Evolutionary conservation across 768 basidiomycete species (phyloP).

Genomic region (Boletus barrowsii): DNA sequence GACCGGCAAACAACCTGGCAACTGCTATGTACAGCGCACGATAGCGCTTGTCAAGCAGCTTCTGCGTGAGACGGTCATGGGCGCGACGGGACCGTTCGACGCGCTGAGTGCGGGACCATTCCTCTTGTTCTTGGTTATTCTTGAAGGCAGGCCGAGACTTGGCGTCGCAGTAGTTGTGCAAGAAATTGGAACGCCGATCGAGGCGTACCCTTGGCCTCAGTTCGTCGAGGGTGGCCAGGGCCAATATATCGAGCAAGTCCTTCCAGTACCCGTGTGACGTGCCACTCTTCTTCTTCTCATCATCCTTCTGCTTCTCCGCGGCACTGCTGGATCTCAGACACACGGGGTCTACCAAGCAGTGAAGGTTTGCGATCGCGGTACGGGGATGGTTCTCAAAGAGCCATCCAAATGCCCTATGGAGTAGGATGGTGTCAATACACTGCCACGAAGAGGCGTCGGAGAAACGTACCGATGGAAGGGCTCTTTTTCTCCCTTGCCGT

Average conservation of each 20-base stretch:
- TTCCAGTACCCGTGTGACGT: conserved; percentile 69
- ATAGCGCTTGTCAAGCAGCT: conserved; percentile 48
- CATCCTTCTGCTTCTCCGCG: background rate
- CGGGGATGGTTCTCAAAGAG: conserved; percentile 65
- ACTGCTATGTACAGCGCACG: conserved; percentile 63
- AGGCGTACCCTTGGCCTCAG: conserved; percentile 27
- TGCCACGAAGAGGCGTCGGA: background rate
- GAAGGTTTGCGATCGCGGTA: conserved; percentile 64
- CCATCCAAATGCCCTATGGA: conserved; percentile 57
- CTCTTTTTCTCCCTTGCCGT: conserved; percentile 61
- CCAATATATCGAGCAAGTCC: conserved; percentile 67
- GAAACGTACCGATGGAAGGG: conserved; percentile 51
- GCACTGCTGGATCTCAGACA: conserved; percentile 29
- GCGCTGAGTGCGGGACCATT: conserved; percentile 20
- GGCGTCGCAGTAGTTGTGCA: conserved; percentile 19
- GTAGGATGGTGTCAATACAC: background rate
- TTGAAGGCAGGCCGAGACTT: conserved; percentile 27
- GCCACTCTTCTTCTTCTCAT: background rate
- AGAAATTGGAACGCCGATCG: conserved; percentile 18
- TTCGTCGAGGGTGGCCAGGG: conserved; percentile 54
- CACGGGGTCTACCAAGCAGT: conserved; percentile 49
- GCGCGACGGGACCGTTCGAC: conserved; percentile 22
- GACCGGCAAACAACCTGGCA: conserved; percentile 55
- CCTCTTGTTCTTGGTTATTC: conserved; percentile 22
- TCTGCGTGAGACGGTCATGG: conserved; percentile 38